A percentile compares a stretch with the other conserved stretches of the same genome.
phyloP scores from a whole-genome alignment of 305 asterid species.

The Fraxinus ornus region DNA sequence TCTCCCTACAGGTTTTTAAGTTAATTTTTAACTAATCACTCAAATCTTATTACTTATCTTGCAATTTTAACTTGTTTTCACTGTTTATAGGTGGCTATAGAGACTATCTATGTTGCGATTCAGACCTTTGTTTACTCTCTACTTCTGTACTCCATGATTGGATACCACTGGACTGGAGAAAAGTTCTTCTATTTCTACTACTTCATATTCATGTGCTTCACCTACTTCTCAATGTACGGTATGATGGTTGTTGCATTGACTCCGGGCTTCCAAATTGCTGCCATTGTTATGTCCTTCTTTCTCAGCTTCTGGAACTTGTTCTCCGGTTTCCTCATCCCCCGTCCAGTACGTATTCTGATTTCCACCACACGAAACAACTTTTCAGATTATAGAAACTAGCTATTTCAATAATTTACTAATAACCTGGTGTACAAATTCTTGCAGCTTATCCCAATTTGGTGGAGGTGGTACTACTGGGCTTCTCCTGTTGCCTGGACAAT shows the following conservation, averaged over 20 bases:
- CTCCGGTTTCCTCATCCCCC: slow-evolving; percentile 79
- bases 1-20: neutral
- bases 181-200: slow-evolving; percentile 77
- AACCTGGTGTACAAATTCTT: neutral
- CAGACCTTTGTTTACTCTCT: slow-evolving; percentile 61
- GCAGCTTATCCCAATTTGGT: slow-evolving; percentile 83
- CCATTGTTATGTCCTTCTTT: slow-evolving; percentile 83
- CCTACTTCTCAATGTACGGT: slow-evolving; percentile 77
- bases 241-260: slow-evolving; percentile 91
- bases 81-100: slow-evolving; percentile 59
- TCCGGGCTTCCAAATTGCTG: slow-evolving; percentile 75
- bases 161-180: slow-evolving; percentile 55
- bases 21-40: neutral
- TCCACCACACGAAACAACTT: neutral
- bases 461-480: slow-evolving; percentile 98
- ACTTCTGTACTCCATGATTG: slow-evolving; percentile 80
- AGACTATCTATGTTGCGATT: slow-evolving; percentile 66
- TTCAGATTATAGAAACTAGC: neutral
- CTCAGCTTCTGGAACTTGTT: slow-evolving; percentile 91
- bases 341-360: slow-evolving; percentile 50
- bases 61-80: neutral
- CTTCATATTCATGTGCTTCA: slow-evolving; percentile 80
- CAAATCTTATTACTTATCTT: neutral
- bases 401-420: neutral
- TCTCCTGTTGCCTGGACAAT: slow-evolving; percentile 84